Conservation (phyloP, 2,329 filamentous ascomycete species). For the Huntiella moniliformis region DNA sequence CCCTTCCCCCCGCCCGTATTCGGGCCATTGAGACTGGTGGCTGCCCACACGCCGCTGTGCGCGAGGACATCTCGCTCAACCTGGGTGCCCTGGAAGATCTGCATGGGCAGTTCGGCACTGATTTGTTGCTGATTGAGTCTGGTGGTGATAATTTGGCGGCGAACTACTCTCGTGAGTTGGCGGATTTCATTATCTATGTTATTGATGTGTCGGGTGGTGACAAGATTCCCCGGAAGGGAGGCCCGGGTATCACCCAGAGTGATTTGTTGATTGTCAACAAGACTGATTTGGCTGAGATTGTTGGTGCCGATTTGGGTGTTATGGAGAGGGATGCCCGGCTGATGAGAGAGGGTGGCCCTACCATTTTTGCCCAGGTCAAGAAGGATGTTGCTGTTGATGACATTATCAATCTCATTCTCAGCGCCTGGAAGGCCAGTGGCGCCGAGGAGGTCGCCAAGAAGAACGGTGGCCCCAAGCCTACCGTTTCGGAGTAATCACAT, state of each 20-base stretch:
- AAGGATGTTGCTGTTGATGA: slow-evolving; percentile 66
- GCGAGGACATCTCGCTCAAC: slow-evolving; percentile 91
- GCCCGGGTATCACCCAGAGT: slow-evolving; percentile 90
- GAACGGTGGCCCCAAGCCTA: slow-evolving; percentile 38
- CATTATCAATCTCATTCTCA: slow-evolving; percentile 73
- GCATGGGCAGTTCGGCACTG: slow-evolving; percentile 58
- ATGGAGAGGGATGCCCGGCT: slow-evolving; percentile 91
- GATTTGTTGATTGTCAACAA: slow-evolving; percentile 93
- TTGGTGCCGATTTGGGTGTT: slow-evolving; percentile 75
- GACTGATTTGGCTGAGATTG: slow-evolving; percentile 77
- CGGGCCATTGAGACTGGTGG: slow-evolving; percentile 94
- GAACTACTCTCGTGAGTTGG: slow-evolving; percentile 87
- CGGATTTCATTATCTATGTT: slow-evolving; percentile 96
- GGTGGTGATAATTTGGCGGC: slow-evolving; percentile 94
- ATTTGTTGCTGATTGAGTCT: slow-evolving; percentile 83
- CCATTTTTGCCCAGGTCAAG: slow-evolving; percentile 96
- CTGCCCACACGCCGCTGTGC: slow-evolving; percentile 89
- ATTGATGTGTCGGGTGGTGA: slow-evolving; percentile 94
- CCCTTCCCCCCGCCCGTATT: slow-evolving; percentile 68
- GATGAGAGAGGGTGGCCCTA: slow-evolving; percentile 90
- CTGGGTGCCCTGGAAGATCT: slow-evolving; percentile 80
- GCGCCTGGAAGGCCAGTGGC: slow-evolving; percentile 82
- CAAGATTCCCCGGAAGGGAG: slow-evolving; percentile 90
- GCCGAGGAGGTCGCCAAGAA: slow-evolving; percentile 42
- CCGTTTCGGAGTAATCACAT: slow-evolving; percentile 18